A percentile compares a stretch with the other conserved stretches of the same genome.
Conservation (phyloP, 23 red algal genomes). For the Cyanidiococcus yangmingshanensis region DNA sequence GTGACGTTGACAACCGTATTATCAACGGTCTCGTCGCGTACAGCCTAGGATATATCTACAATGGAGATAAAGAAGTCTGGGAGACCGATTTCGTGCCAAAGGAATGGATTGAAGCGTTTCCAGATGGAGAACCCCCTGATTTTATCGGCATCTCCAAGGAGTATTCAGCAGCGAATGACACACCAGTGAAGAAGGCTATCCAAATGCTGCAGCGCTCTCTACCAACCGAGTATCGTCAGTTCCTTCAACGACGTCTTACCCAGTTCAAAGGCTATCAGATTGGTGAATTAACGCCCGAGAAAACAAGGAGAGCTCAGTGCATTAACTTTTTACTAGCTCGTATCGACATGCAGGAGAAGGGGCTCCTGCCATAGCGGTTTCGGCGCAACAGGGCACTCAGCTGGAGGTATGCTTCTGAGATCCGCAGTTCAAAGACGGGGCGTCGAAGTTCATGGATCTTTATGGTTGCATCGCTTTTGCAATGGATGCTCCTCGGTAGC, state of each 20-base stretch:
- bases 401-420: no score
- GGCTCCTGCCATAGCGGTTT: background rate
- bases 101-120: conserved; percentile 3
- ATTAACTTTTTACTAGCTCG: background rate
- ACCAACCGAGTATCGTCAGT: background rate
- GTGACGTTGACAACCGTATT: background rate
- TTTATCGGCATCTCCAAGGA: conserved; percentile 6
- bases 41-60: background rate
- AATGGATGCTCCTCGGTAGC: no score
- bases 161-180: background rate
- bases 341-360: conserved; percentile 11
- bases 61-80: background rate
- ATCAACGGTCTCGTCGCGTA: background rate
- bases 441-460: no score
- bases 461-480: no score
- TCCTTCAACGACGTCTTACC: background rate
- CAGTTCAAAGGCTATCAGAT: background rate
- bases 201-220: conserved; percentile 2
- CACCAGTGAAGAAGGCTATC: background rate
- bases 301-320: background rate
- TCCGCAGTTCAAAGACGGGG: no score
- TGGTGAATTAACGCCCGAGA: background rate
- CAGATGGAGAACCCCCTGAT: background rate
- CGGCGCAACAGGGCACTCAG: background rate
- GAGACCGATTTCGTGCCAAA: background rate